Evolutionary conservation across 495 filamentous ascomycete genomes (phyloP).

Genomic region (Penicillium daleae): DNA sequence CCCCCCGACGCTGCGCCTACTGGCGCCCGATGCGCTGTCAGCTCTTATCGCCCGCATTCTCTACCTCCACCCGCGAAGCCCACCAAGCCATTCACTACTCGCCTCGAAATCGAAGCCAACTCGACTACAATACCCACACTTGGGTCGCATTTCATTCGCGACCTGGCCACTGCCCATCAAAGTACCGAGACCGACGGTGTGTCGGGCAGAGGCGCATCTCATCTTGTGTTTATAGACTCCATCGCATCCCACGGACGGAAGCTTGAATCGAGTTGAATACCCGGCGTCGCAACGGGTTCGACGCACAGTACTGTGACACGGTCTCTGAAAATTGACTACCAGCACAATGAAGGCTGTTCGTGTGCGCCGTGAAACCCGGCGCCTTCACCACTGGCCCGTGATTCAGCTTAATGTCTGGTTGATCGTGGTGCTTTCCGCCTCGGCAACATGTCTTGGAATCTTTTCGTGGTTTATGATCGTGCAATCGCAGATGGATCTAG

Average conservation of each 20-base stretch:
- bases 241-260: neutral
- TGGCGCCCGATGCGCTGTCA: conserved; percentile 38
- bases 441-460: conserved; percentile 81
- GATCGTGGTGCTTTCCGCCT: conserved; percentile 79
- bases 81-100: conserved; percentile 7
- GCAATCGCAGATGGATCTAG: conserved; percentile 69
- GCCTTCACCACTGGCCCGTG: conserved; percentile 92
- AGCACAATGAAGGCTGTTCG: conserved; percentile 26
- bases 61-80: conserved; percentile 10
- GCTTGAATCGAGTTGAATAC: neutral
- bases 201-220: conserved; percentile 11
- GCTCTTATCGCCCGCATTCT: conserved; percentile 15
- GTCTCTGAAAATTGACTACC: neutral
- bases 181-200: neutral
- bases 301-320: neutral
- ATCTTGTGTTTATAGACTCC: neutral
- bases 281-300: neutral
- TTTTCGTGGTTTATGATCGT: conserved; percentile 82
- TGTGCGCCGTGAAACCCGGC: conserved; percentile 41
- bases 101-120: conserved; percentile 1
- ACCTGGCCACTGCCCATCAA: neutral
- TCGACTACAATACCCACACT: conserved; percentile 5
- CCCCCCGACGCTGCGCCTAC: conserved; percentile 17
- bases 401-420: conserved; percentile 92
- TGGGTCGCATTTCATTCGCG: neutral